Conservation (phyloP, 1,139 yeast genomes). For the Groenewaldozyma sp. region DNA sequence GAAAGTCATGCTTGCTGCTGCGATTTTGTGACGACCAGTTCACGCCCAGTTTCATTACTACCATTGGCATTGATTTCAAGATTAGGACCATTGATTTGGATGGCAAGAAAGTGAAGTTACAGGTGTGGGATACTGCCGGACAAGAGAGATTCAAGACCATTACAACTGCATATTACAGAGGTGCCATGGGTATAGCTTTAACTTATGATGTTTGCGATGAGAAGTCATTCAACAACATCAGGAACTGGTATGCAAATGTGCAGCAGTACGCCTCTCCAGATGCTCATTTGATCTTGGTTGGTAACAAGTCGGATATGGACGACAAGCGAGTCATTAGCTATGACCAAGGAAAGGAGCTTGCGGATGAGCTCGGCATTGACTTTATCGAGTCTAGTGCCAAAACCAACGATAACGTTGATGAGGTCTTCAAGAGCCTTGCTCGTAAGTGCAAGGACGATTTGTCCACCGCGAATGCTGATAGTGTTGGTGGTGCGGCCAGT, state of each 20-base stretch:
- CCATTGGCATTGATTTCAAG: constrained; percentile 96
- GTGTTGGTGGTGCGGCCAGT: constrained; percentile 13
- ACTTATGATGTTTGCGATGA: constrained; percentile 96
- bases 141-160: constrained; percentile 97
- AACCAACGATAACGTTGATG: constrained; percentile 84
- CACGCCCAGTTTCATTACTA: constrained; percentile 92
- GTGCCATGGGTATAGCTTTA: constrained; percentile 95
- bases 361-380: constrained; percentile 80
- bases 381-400: constrained; percentile 95
- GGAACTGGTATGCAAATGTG: constrained; percentile 91
- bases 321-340: constrained; percentile 64
- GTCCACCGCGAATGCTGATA: constrained; percentile 28
- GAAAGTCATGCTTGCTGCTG: constrained; percentile 87
- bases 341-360: constrained; percentile 85
- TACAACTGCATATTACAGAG: constrained; percentile 96
- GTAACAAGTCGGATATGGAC: constrained; percentile 84
- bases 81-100: constrained; percentile 92
- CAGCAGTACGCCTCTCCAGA: constrained; percentile 95
- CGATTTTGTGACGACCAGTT: constrained; percentile 96
- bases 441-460: constrained; percentile 75
- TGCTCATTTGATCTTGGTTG: constrained; percentile 87
- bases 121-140: constrained; percentile 99
- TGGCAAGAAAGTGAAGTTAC: constrained; percentile 86
- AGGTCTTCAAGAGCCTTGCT: constrained; percentile 87
- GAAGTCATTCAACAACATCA: constrained; percentile 61